Base-by-base conservation (phyloP, 2,329 filamentous ascomycete genomes). In the Fusarium nurragi region DNA sequence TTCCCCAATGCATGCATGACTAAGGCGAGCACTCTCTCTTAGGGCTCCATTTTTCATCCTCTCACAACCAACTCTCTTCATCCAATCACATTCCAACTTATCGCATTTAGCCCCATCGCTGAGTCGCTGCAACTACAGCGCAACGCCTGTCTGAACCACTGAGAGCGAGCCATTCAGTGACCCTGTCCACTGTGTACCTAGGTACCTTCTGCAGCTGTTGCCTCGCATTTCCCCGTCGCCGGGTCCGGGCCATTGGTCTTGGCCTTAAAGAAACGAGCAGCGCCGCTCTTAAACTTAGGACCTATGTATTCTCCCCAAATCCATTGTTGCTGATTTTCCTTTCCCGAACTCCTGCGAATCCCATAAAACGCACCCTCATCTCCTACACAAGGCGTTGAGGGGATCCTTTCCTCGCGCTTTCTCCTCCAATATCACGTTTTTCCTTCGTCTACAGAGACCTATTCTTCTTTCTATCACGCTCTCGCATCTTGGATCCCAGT, bases 351-450 rank as follows among this genome's bases (percentile, higher is more conserved):
- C 46, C 55, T 53, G 49, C 45, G 36, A 65, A 64, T 49, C 53
- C 60, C 53, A 34, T 58, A 64, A 53, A 51, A 50, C 48, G 51
- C 59, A 68, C 62, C 68, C 71, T 76, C 72, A 72, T 73, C 72
- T 74, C 73, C 77, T 76, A 75, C 67, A 67, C 65, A 54, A 60
- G 75, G 74, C 69, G 74, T 74, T 75, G 75, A 73, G 76, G 75
- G 76, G 71, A 65, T 54, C 54, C 34, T 67, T 65, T 65, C 56
- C 54, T 54, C 53, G 22, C 61, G 59, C 48, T 56, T 64, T 61
- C 61, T 43, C 40, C 49, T 56, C 40, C 38, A 46, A 56, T 56
- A 67, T 57, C 22, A 58, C 60, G 48, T 37, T 54, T 57, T 65
- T 55, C 44, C 47, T 63, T 34, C 43, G 34, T 49, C 30, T 52